Evolutionary conservation across 139 green algal species (phyloP).

Genomic region (Chloropicon primus): DNA sequence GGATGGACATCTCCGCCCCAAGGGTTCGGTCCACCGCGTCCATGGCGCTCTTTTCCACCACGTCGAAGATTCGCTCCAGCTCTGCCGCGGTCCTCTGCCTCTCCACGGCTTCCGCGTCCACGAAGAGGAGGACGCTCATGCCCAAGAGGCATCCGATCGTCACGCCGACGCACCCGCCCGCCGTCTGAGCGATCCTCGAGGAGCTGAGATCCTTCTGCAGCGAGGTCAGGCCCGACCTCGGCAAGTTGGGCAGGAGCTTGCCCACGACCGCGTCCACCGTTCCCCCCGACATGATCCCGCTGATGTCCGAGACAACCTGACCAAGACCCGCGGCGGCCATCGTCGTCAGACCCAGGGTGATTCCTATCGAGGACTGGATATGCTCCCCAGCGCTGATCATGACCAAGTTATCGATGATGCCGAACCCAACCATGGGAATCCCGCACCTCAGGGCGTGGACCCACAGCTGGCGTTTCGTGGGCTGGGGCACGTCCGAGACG

Average conservation of each 20-base stretch:
- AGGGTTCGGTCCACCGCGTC: neutral
- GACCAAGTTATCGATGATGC: slow-evolving; percentile 1
- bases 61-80: neutral
- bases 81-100: neutral
- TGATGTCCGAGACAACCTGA: neutral
- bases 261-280: neutral
- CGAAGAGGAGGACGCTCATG: slow-evolving; percentile 3
- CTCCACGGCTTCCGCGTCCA: neutral
- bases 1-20: neutral
- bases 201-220: neutral
- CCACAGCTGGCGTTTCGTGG: neutral
- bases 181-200: neutral
- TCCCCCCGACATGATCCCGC: neutral
- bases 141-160: slow-evolving; percentile 1
- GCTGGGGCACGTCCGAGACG: neutral
- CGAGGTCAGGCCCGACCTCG: neutral
- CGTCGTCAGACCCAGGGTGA: neutral
- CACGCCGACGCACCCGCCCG: neutral
- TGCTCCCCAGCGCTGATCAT: neutral
- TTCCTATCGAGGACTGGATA: neutral
- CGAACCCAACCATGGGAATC: slow-evolving; percentile 1
- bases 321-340: neutral
- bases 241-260: neutral
- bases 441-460: neutral
- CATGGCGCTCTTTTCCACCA: neutral